Conservation (phyloP, 2,329 filamentous ascomycete genomes). For the Ambrosiella xylebori region DNA sequence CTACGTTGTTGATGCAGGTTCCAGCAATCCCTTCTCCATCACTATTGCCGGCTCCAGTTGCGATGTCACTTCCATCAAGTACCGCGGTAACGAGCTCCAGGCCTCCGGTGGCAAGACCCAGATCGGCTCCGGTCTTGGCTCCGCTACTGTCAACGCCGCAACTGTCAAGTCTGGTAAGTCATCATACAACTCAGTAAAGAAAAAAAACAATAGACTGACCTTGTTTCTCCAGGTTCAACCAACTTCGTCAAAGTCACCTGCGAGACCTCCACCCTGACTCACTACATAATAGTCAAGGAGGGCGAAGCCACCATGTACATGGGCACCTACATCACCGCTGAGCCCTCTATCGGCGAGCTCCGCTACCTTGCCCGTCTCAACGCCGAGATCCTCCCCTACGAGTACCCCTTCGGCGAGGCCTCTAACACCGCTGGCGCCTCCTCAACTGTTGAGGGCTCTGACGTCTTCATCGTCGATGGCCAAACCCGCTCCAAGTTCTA, state of each 20-base stretch:
- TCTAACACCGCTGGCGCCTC: constrained; percentile 37
- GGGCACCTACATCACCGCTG: constrained; percentile 42
- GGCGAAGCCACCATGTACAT: constrained; percentile 44
- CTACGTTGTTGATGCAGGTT: constrained; percentile 31
- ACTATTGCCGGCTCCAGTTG: constrained; percentile 36
- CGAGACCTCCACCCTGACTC: constrained; percentile 40
- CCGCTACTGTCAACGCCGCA: constrained; percentile 34
- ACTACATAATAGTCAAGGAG: constrained; percentile 43
- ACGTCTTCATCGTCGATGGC: constrained; percentile 41
- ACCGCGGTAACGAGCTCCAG: constrained; percentile 41
- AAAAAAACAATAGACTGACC: not conserved
- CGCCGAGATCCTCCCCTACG: constrained; percentile 29
- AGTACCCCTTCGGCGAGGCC: constrained; percentile 35
- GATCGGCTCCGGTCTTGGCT: constrained; percentile 41
- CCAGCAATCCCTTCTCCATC: constrained; percentile 31
- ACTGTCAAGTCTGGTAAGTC: constrained; percentile 17
- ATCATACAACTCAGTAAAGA: not conserved
- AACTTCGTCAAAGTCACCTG: constrained; percentile 45
- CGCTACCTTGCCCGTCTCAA: constrained; percentile 47
- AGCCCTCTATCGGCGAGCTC: constrained; percentile 40
- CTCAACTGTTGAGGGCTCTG: constrained; percentile 38
- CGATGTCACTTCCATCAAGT: constrained; percentile 47
- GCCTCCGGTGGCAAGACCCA: constrained; percentile 34
- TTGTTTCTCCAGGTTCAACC: constrained; percentile 15
- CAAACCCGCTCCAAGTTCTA: constrained; percentile 56